Conservation (phyloP, 2,329 filamentous ascomycete species). For the Neofusicoccum umdonicola region DNA sequence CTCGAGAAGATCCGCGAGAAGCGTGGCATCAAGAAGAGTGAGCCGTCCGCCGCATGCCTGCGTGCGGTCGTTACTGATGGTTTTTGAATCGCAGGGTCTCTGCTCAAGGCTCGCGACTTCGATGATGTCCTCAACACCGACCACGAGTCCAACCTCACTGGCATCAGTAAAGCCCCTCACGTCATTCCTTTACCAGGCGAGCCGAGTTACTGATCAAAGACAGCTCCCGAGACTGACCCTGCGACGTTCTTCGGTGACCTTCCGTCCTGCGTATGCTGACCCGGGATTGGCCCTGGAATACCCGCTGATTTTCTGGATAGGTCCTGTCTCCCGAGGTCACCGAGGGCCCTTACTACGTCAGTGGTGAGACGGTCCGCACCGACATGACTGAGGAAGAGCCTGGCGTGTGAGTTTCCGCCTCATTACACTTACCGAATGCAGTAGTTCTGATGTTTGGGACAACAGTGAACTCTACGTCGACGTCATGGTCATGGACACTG, state of each 20-base stretch:
- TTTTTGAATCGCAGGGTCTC: not conserved
- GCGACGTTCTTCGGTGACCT: slow-evolving; percentile 30
- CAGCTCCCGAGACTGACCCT: slow-evolving; percentile 23
- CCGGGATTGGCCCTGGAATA: not conserved
- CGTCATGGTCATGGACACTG: slow-evolving; percentile 54
- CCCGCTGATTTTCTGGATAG: not conserved
- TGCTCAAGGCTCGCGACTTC: slow-evolving; percentile 11
- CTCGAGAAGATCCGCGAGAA: slow-evolving; percentile 16
- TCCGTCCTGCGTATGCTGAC: slow-evolving; percentile 26
- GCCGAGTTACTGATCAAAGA: not conserved
- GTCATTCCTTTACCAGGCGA: not conserved
- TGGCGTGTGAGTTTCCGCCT: slow-evolving; percentile 29
- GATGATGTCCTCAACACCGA: slow-evolving; percentile 21
- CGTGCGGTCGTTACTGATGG: not conserved
- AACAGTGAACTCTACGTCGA: slow-evolving; percentile 35
- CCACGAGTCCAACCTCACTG: slow-evolving; percentile 33
- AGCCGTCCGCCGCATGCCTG: not conserved
- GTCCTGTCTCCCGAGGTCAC: slow-evolving; percentile 31
- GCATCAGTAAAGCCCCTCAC: slow-evolving; percentile 20
- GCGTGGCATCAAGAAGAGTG: slow-evolving; percentile 14
- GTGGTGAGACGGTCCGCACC: slow-evolving; percentile 51
- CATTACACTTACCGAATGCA: no score
- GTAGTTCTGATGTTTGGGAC: not conserved
- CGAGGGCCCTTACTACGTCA: slow-evolving; percentile 42
- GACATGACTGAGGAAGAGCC: slow-evolving; percentile 48